Percentiles rank a stretch among this genome's conserved stretches.
Evolutionary conservation across 176 grass and related monocot species (phyloP).

Genomic region (Echinochloa phyllopogon): DNA sequence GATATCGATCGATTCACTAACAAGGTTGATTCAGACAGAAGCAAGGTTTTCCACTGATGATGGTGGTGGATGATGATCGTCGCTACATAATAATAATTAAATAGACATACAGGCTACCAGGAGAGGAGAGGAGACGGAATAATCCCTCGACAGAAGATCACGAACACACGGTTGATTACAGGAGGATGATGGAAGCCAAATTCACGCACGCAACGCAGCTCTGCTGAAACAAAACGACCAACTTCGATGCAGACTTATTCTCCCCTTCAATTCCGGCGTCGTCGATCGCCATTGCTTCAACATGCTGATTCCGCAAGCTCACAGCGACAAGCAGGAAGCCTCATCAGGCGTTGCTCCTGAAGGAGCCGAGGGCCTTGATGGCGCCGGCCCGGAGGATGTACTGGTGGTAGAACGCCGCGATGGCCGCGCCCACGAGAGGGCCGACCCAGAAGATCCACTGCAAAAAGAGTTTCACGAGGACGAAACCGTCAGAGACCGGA

Average conservation of each 20-base stretch:
- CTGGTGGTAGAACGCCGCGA: conserved; percentile 71
- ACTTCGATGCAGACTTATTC: conserved; percentile 8
- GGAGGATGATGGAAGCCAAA: background rate
- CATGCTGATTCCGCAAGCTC: background rate
- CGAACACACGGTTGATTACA: conserved; percentile 30
- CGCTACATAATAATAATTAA: conserved; percentile 28
- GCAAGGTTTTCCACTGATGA: background rate
- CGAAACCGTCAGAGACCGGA: background rate
- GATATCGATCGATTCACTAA: background rate
- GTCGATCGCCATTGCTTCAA: conserved; percentile 33
- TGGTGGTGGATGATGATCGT: background rate
- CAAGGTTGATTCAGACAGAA: background rate
- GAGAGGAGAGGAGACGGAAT: background rate
- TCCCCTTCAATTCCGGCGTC: background rate
- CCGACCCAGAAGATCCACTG: conserved; percentile 84
- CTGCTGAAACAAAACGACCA: conserved; percentile 46
- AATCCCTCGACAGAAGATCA: conserved; percentile 3
- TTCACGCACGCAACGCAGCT: background rate
- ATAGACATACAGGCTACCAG: background rate
- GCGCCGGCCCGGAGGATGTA: conserved; percentile 69
- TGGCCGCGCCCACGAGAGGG: conserved; percentile 43
- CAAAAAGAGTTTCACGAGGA: background rate
- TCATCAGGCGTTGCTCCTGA: conserved; percentile 64
- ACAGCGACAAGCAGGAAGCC: too few relatives aligned
- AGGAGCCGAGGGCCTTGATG: conserved; percentile 71